Conservation (phyloP, 805 yeast species). For the Kodamaea jinghongensis region DNA sequence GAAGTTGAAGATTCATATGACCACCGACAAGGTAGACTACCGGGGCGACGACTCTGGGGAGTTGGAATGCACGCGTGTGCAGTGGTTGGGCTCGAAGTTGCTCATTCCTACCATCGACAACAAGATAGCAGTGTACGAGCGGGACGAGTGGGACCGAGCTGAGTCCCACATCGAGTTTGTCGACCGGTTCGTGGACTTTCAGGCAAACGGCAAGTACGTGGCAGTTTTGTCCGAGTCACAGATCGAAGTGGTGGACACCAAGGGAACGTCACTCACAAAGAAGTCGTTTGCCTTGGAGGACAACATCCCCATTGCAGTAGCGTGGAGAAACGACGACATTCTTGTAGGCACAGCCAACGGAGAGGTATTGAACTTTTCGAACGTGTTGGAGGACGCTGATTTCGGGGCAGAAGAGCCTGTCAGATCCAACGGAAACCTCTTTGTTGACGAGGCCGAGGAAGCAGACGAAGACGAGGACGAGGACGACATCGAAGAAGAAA, state of each 20-base stretch:
- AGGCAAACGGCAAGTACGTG: conserved; percentile 55
- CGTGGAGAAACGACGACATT: conserved; percentile 27
- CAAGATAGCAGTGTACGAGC: conserved; percentile 44
- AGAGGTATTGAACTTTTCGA: conserved; percentile 26
- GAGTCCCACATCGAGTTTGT: conserved; percentile 14
- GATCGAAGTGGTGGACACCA: conserved; percentile 56
- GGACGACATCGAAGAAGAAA: conserved; percentile 18
- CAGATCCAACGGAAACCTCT: conserved; percentile 2
- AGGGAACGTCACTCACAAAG: conserved; percentile 26
- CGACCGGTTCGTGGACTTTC: conserved; percentile 44
- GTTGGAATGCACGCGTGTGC: conserved; percentile 50
- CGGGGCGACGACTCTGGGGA: conserved; percentile 43
- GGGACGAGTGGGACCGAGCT: conserved; percentile 32
- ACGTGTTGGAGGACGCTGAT: conserved; percentile 5
- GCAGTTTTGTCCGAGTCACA: conserved; percentile 56
- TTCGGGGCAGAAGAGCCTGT: conserved; percentile 1
- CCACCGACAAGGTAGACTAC: conserved; percentile 35
- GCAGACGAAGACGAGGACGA: conserved; percentile 23
- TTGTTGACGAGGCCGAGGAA: conserved; percentile 16
- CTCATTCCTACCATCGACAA: conserved; percentile 60
- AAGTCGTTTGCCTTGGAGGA: conserved; percentile 25
- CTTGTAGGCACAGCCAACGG: conserved; percentile 47
- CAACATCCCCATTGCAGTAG: conserved; percentile 19
- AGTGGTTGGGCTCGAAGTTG: conserved; percentile 74
- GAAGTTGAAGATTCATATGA: conserved; percentile 33